These are phyloP conservation scores for Agrocybe praecox DNA, from an alignment of 768 basidiomycete species.

Conservation along the genomic window DNA sequence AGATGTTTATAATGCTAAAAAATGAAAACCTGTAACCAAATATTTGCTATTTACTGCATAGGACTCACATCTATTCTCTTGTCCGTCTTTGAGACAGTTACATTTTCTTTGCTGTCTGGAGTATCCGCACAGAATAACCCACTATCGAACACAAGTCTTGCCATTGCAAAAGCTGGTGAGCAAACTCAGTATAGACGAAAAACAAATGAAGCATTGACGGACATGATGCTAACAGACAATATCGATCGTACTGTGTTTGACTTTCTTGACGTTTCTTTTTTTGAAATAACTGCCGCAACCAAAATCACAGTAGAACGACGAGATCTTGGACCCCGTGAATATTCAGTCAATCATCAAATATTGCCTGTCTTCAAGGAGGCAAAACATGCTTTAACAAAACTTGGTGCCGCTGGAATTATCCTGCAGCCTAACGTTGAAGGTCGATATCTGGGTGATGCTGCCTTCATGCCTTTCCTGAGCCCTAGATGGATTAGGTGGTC, in stretches of 20 bases:
- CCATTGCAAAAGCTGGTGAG: background rate
- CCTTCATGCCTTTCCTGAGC: constrained; percentile 31
- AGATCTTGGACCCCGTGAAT: constrained; percentile 10
- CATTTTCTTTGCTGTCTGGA: background rate
- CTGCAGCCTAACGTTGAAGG: constrained; percentile 32
- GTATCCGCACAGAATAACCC: background rate
- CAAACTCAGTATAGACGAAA: background rate
- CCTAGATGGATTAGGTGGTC: constrained; percentile 23
- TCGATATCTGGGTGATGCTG: constrained; percentile 27
- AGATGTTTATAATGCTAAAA: no score
- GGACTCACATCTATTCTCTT: background rate
- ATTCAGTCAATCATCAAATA: no score
- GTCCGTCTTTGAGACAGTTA: background rate
- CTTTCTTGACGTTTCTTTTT: background rate
- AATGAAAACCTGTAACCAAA: no score
- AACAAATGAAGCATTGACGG: background rate
- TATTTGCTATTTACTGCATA: no score
- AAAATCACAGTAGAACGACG: background rate
- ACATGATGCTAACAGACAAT: background rate
- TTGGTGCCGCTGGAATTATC: constrained; percentile 32
- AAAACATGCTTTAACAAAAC: constrained; percentile 25
- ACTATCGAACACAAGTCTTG: background rate
- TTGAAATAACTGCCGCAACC: background rate
- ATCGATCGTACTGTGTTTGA: background rate
- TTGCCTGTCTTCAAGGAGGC: constrained; percentile 32